Evolutionary conservation across 2,329 filamentous ascomycete species (phyloP).

Genomic region (Colletotrichum trifolii): DNA sequence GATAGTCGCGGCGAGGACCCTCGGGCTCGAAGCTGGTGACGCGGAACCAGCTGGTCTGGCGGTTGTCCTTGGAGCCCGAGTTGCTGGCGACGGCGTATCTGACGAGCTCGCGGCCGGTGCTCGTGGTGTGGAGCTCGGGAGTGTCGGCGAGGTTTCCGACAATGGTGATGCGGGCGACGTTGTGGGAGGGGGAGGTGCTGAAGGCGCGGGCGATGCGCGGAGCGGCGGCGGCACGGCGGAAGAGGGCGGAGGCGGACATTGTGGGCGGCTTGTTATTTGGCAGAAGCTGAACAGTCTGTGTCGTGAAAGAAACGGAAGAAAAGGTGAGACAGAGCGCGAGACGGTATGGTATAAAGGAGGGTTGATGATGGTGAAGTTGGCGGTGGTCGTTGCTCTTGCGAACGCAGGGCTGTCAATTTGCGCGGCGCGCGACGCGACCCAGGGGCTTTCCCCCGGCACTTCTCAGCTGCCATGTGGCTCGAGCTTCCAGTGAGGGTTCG

Average conservation of each 20-base stretch:
- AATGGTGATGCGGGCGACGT: conserved; percentile 83
- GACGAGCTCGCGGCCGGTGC: conserved; percentile 78
- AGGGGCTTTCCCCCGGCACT: not conserved
- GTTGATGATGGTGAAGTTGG: not conserved
- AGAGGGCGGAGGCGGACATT: conserved; percentile 61
- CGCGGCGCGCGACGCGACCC: not conserved
- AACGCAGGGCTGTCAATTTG: not conserved
- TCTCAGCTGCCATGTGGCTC: not conserved
- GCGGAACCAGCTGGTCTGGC: conserved; percentile 86
- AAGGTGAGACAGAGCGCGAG: not conserved
- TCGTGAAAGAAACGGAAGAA: conserved; percentile 13
- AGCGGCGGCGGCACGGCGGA: conserved; percentile 62
- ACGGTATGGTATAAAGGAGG: not conserved
- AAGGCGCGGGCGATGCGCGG: conserved; percentile 73
- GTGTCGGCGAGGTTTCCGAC: conserved; percentile 84
- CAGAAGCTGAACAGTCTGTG: conserved; percentile 13
- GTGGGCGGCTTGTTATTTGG: conserved; percentile 2
- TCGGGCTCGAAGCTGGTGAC: conserved; percentile 78
- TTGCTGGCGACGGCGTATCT: conserved; percentile 81
- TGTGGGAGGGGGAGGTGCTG: conserved; percentile 74
- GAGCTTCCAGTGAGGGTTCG: too few species aligned
- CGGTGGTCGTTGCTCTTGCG: not conserved
- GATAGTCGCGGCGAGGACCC: conserved; percentile 75
- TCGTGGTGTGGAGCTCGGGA: conserved; percentile 79
- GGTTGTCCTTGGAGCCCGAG: conserved; percentile 74